Evolutionary conservation across 2,329 filamentous ascomycete species (phyloP), one percentile per base, ranked within the genome.

Genomic region (Pseudogymnoascus pannorum): DNA sequence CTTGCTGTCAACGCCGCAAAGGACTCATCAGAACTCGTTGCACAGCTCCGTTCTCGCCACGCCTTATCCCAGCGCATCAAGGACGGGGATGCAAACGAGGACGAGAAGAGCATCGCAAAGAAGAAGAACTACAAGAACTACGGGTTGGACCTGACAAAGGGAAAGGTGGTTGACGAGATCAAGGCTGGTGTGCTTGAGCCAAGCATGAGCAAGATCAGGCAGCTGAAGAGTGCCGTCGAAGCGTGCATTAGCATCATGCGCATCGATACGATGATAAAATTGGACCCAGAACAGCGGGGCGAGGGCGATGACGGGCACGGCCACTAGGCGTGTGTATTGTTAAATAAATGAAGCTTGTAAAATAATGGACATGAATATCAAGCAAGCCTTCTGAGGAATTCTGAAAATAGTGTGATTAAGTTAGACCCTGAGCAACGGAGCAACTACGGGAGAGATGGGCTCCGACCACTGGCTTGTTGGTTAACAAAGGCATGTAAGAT

Each of bases 91-190:
- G 86, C 83, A 59, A 87, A 85, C 68, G 90, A 93, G 75, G 88
- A 96, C 70, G 91, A 94, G 75, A 96, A 95, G 82, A 87, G 86
- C 60, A 82, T 94, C 62, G 91, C 92, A 57, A 91, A 91, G 76
- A 94, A 93, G 79, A 97, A 96, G 86, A 90, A 89, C 70, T 99
- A 97, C 82, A 94, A 93, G 79, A 99, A 99, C 82, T 99, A 99
- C 75, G 94, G 94, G 58, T 81, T 99, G 62, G 95, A 99, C 75
- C 80, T 99, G 70, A 81, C 81, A 62, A 92, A 89, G 74, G 94
- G 94, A 68, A 93, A 91, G 74, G 91, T 97, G 62, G 87, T 92
- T 61, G 94, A 99, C 75, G 87, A 91, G 78, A 80, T 99, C 71
- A 97, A 97, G 83, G 87, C 91, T 11, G 94, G 94, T 72, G 92